Evolutionary conservation across 2,329 filamentous ascomycete species (phyloP).

Genomic region (Paraphoma chrysanthemicola): DNA sequence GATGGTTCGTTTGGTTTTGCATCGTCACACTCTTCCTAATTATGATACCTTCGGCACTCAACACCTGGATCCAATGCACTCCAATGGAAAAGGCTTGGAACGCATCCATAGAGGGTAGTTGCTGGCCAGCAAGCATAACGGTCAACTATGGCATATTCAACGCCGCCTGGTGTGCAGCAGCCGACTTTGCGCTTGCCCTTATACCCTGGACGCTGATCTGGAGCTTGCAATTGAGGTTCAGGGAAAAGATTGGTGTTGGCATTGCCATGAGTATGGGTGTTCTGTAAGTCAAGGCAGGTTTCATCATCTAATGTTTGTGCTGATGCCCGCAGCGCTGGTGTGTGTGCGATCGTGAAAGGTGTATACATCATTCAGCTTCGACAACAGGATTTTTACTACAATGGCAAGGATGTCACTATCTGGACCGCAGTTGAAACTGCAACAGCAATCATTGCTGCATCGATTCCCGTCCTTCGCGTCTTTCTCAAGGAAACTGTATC

Average conservation of each 20-base stretch:
- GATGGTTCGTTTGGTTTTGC: slow-evolving; percentile 32
- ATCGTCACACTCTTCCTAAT: slow-evolving; percentile 30
- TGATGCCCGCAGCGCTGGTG: slow-evolving; percentile 21
- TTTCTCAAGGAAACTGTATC: slow-evolving; percentile 38
- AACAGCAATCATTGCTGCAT: slow-evolving; percentile 36
- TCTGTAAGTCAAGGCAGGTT: slow-evolving; percentile 14
- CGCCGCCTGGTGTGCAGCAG: slow-evolving; percentile 28
- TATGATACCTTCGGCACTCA: slow-evolving; percentile 32
- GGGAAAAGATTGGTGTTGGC: slow-evolving; percentile 37
- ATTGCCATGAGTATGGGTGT: slow-evolving; percentile 42
- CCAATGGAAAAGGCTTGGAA: slow-evolving; percentile 27
- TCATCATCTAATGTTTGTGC: not conserved
- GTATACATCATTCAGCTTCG: slow-evolving; percentile 32
- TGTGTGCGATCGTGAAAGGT: slow-evolving; percentile 36
- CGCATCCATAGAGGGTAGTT: slow-evolving; percentile 17
- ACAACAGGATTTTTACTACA: slow-evolving; percentile 34
- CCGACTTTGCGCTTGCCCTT: slow-evolving; percentile 34
- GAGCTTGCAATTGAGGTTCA: slow-evolving; percentile 24
- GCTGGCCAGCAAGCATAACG: slow-evolving; percentile 22
- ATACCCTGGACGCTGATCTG: slow-evolving; percentile 37
- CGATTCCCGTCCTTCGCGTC: slow-evolving; percentile 38
- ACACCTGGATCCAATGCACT: slow-evolving; percentile 28
- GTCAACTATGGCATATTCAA: slow-evolving; percentile 39
- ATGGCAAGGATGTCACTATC: slow-evolving; percentile 38
- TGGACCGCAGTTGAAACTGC: slow-evolving; percentile 41